phyloP scores from a whole-genome alignment of 1,139 yeast species.

The Blastobotrys aristatus region DNA sequence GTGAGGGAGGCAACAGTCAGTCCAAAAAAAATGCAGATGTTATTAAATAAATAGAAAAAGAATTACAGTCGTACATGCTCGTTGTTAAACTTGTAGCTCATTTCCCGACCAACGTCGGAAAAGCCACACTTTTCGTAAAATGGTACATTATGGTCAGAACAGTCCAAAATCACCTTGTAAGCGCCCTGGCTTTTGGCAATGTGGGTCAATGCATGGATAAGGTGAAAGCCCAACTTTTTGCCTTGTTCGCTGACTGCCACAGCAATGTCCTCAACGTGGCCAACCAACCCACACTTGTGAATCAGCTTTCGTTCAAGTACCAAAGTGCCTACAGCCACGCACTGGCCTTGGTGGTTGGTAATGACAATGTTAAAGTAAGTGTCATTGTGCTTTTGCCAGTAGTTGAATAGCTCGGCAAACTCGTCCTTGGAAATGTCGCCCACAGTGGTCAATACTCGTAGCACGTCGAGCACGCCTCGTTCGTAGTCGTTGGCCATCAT shows the following conservation, averaged over 20 bases:
- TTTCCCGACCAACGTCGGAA: slow-evolving; percentile 56
- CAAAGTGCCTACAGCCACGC: slow-evolving; percentile 40
- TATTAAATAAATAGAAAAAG: slow-evolving; percentile 3
- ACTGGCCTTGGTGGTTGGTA: slow-evolving; percentile 32
- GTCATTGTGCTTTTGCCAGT: slow-evolving; percentile 45
- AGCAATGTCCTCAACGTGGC: slow-evolving; percentile 94
- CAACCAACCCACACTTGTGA: slow-evolving; percentile 79
- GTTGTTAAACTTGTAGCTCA: slow-evolving; percentile 41
- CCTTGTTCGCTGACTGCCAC: slow-evolving; percentile 78
- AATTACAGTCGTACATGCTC: slow-evolving; percentile 13
- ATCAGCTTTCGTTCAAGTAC: slow-evolving; percentile 50
- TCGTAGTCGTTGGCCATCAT: slow-evolving; percentile 44
- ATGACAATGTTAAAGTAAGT: slow-evolving; percentile 54
- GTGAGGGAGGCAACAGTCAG: not conserved
- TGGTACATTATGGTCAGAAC: slow-evolving; percentile 71
- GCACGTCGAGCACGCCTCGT: slow-evolving; percentile 46
- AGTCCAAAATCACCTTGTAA: slow-evolving; percentile 86
- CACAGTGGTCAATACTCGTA: slow-evolving; percentile 53
- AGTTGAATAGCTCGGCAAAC: slow-evolving; percentile 42
- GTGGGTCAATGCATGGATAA: slow-evolving; percentile 59
- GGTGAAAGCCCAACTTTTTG: slow-evolving; percentile 61
- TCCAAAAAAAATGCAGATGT: not conserved
- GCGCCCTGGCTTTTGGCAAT: slow-evolving; percentile 62
- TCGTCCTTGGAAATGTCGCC: slow-evolving; percentile 45
- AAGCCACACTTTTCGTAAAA: slow-evolving; percentile 88